A percentile compares a stretch with the other conserved stretches of the same genome.
These are phyloP conservation scores for Giardia muris DNA, from an alignment of 208 protist genomes.

Conservation along the genomic window DNA sequence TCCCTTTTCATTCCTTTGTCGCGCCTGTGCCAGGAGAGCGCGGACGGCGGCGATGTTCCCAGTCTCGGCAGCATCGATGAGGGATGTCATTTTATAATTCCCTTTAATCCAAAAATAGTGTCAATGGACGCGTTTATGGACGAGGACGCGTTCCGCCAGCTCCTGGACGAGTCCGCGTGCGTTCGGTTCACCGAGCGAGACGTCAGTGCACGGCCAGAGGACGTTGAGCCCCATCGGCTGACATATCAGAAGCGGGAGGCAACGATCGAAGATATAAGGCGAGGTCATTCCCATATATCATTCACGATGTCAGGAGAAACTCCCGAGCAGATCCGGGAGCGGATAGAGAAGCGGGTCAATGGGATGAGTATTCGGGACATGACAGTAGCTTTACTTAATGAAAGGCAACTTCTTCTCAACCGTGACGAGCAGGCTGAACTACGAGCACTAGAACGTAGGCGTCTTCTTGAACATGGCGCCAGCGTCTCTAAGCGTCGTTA, in stretches of 20 bases:
- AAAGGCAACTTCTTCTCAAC: neutral
- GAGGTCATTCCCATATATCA: neutral
- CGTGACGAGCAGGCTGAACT: neutral
- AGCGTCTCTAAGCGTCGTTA: neutral
- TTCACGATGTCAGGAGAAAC: neutral
- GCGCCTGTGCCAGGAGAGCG: too few species aligned
- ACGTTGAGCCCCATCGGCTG: neutral
- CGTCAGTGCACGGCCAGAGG: neutral
- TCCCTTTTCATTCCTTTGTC: too few species aligned
- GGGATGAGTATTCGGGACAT: neutral
- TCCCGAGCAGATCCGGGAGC: neutral
- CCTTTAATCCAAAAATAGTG: too few species aligned
- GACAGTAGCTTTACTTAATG: neutral
- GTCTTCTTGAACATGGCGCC: neutral
- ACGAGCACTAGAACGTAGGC: neutral
- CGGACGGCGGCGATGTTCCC: too few species aligned
- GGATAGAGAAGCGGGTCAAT: neutral
- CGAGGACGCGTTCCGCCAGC: neutral
- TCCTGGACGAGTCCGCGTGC: neutral
- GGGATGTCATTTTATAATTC: too few species aligned
- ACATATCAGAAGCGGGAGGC: neutral
- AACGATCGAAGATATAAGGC: neutral
- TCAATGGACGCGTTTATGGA: neutral
- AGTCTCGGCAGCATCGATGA: too few species aligned
- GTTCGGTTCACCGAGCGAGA: neutral